Evolutionary conservation across 768 basidiomycete genomes (phyloP).

Genomic region (Collybiopsis confluens): DNA sequence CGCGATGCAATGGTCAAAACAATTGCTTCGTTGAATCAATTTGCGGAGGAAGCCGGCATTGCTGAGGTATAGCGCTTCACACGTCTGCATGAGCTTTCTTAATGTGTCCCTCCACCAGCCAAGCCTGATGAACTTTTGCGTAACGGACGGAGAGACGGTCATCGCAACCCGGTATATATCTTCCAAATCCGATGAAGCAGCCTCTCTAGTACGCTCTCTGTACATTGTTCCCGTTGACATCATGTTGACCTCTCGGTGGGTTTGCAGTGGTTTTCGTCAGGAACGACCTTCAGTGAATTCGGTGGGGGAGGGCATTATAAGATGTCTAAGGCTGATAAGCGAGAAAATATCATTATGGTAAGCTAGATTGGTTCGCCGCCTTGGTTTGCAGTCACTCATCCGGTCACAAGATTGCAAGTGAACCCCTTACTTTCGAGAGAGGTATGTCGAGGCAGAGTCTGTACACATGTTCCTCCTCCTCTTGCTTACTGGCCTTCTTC

Average conservation of each 20-base stretch:
- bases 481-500: constrained; percentile 6
- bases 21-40: constrained; percentile 71
- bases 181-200: constrained; percentile 86
- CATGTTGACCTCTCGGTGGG: neutral
- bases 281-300: constrained; percentile 25
- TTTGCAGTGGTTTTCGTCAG: constrained; percentile 87
- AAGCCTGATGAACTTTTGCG: constrained; percentile 91
- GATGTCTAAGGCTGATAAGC: constrained; percentile 93
- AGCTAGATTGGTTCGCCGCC: constrained; percentile 15
- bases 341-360: constrained; percentile 94
- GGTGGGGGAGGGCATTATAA: constrained; percentile 44
- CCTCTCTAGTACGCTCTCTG: constrained; percentile 62
- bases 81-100: neutral
- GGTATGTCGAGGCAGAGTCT: too few species aligned
- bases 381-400: too few species aligned
- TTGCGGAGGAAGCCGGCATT: constrained; percentile 68
- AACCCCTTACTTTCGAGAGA: constrained; percentile 95
- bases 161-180: constrained; percentile 95
- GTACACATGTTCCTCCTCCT: neutral
- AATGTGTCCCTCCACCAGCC: constrained; percentile 50
- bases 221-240: neutral
- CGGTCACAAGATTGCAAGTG: constrained; percentile 65
- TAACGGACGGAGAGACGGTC: constrained; percentile 92
- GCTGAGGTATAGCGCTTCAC: constrained; percentile 49
- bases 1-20: constrained; percentile 88